Percentiles rank a stretch among this genome's conserved stretches.
Evolutionary conservation across 2,329 filamentous ascomycete species (phyloP).

Genomic region (Didymellaceae sp.): DNA sequence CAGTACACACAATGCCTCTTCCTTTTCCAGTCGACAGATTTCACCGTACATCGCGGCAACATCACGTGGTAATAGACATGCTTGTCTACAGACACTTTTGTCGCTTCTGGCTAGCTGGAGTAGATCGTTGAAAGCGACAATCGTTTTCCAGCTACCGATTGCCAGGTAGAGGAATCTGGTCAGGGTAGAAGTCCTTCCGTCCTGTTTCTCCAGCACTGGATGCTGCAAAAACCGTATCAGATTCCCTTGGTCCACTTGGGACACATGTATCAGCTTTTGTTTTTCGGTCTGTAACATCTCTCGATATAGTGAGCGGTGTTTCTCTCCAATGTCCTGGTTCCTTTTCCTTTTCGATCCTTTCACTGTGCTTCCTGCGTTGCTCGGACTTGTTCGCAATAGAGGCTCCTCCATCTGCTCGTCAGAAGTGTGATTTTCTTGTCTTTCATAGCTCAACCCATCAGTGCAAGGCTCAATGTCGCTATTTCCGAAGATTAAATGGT

Average conservation of each 20-base stretch:
- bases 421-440: background rate
- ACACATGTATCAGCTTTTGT: background rate
- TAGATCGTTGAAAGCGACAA: background rate
- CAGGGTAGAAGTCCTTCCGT: background rate
- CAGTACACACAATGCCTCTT: background rate
- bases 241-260: background rate
- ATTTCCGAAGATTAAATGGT: too few relatives aligned
- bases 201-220: background rate
- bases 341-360: background rate
- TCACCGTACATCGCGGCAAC: background rate
- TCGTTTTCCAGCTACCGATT: background rate
- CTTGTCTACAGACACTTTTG: background rate
- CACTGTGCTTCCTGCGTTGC: too few relatives aligned
- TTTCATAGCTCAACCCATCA: background rate
- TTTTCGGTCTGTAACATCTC: background rate
- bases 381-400: background rate
- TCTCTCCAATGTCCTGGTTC: background rate
- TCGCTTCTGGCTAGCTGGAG: background rate
- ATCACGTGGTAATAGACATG: background rate
- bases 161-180: background rate
- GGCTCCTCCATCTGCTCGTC: background rate
- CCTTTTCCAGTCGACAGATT: background rate
- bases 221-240: background rate
- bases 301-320: background rate
- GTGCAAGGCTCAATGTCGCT: background rate